phyloP scores from a whole-genome alignment of 2,329 filamentous ascomycete genomes.

The Ceratocystis cacaofunesta region DNA sequence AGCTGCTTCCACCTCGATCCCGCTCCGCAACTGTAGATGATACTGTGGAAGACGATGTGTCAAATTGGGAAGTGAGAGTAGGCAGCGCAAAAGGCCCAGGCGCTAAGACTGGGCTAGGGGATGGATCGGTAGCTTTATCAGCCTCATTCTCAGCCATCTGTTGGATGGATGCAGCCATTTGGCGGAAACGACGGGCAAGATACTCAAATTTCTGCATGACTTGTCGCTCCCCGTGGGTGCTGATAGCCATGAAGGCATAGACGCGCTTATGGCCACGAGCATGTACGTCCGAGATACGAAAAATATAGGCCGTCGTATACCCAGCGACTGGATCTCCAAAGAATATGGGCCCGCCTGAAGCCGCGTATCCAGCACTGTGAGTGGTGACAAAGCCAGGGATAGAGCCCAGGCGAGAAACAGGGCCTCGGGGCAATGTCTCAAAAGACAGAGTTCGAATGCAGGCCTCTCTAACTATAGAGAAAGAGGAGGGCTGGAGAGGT shows the following conservation, averaged over 20 bases:
- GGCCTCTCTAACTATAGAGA: constrained; percentile 50
- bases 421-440: constrained; percentile 47
- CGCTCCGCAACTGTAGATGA: neutral
- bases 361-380: constrained; percentile 37
- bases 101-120: constrained; percentile 26
- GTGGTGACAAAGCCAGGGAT: constrained; percentile 37
- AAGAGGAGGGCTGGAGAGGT: constrained; percentile 44
- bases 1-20: constrained; percentile 33
- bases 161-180: constrained; percentile 51
- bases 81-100: constrained; percentile 22
- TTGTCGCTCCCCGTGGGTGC: constrained; percentile 47
- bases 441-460: constrained; percentile 52
- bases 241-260: constrained; percentile 51
- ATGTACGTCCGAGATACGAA: constrained; percentile 52
- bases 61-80: constrained; percentile 23
- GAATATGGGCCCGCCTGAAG: constrained; percentile 51
- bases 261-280: constrained; percentile 54
- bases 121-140: constrained; percentile 35
- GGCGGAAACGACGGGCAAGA: constrained; percentile 46
- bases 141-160: constrained; percentile 48
- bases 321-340: constrained; percentile 51
- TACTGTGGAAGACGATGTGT: constrained; percentile 18
- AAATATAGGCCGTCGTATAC: constrained; percentile 56
- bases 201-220: constrained; percentile 53
- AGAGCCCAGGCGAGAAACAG: constrained; percentile 26